Conservation (phyloP, 2,329 filamentous ascomycete genomes). For the Botrytis squamosa region DNA sequence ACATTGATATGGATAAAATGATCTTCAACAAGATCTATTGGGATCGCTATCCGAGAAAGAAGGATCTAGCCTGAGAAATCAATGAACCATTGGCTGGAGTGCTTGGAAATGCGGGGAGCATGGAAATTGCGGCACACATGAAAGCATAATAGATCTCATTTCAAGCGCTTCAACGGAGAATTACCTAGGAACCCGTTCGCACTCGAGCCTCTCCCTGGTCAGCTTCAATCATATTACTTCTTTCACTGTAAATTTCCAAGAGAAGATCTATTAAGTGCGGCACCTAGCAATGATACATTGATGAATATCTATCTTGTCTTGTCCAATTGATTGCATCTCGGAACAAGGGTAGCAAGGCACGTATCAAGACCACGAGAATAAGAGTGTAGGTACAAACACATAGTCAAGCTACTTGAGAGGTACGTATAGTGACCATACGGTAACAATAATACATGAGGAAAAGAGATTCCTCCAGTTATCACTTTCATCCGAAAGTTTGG, state of each 20-base stretch:
- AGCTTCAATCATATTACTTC: constrained; percentile 17
- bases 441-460: neutral
- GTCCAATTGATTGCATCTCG: neutral
- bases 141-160: constrained; percentile 33
- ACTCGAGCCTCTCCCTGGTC: constrained; percentile 29
- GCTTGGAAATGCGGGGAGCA: constrained; percentile 11
- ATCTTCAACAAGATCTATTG: neutral
- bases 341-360: too few species aligned
- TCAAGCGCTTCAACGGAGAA: constrained; percentile 31
- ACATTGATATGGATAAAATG: constrained; percentile 11
- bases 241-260: neutral
- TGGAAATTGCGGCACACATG: constrained; percentile 8
- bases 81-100: neutral
- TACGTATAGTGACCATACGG: neutral
- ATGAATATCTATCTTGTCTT: neutral
- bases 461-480: neutral
- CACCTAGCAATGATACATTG: neutral
- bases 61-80: neutral
- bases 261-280: neutral
- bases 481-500: constrained; percentile 30
- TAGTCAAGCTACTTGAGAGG: neutral
- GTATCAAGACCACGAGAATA: neutral
- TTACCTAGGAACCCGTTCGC: constrained; percentile 23
- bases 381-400: neutral
- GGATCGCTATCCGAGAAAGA: neutral